Evolutionary conservation across 1,284 basidiomycete genomes (phyloP).

Genomic region (Quambalaria eucalypti): DNA sequence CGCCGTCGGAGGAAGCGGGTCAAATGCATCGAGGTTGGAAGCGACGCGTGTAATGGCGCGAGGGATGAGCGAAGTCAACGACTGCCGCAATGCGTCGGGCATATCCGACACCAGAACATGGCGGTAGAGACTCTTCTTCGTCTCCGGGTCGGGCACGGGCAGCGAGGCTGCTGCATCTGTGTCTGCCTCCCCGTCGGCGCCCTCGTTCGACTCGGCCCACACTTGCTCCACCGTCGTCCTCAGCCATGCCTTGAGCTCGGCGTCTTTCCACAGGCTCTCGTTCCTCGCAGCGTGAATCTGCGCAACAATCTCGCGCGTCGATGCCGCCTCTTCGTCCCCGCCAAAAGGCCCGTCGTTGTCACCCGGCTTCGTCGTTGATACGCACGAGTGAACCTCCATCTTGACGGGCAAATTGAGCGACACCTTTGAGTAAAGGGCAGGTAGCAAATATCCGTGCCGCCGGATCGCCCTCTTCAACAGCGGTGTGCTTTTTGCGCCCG

Average conservation of each 20-base stretch:
- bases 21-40: constrained; percentile 32
- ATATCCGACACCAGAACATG: constrained; percentile 43
- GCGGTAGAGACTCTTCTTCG: constrained; percentile 29
- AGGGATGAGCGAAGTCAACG: constrained; percentile 33
- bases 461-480: constrained; percentile 34
- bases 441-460: constrained; percentile 28
- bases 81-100: constrained; percentile 35
- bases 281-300: constrained; percentile 37
- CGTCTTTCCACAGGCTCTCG: constrained; percentile 41
- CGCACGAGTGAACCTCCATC: constrained; percentile 5
- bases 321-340: constrained; percentile 12
- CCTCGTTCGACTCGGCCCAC: constrained; percentile 2
- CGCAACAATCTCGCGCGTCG: constrained; percentile 22
- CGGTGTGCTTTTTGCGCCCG: neutral
- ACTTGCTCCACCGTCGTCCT: constrained; percentile 12
- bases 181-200: neutral
- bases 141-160: constrained; percentile 13
- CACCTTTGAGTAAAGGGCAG: constrained; percentile 32
- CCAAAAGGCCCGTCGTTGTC: too few species aligned
- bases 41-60: constrained; percentile 21
- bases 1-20: constrained; percentile 37
- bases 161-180: neutral
- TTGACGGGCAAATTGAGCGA: constrained; percentile 12
- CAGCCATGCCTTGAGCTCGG: constrained; percentile 26
- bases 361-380: neutral